Evolutionary conservation across 108 stramenopile genomes (phyloP).

Genomic region (Pseudonitzschia pungens): DNA sequence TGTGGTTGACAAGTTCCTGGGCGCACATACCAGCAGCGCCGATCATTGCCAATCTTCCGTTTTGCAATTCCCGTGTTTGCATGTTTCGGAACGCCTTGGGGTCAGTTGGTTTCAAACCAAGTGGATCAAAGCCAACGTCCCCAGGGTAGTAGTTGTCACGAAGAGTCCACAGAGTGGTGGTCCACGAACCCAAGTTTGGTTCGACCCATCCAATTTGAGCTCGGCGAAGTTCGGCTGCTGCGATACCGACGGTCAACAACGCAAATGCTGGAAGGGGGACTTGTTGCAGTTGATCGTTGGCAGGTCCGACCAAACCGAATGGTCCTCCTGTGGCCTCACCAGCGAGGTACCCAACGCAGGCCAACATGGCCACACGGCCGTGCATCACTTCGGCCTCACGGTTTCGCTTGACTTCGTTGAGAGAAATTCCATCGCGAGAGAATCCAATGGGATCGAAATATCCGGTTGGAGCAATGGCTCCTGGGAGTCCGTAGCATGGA

Average conservation of each 20-base stretch:
- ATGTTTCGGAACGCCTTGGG: conserved; percentile 55
- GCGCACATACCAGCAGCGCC: conserved; percentile 67
- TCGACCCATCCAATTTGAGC: conserved; percentile 75
- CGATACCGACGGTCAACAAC: conserved; percentile 49
- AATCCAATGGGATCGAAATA: conserved; percentile 80
- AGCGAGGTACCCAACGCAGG: conserved; percentile 45
- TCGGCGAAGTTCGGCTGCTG: conserved; percentile 57
- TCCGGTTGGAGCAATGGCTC: conserved; percentile 54
- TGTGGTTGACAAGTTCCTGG: conserved; percentile 84
- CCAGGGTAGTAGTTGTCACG: conserved; percentile 81
- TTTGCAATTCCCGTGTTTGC: conserved; percentile 85
- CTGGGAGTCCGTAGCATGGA: conserved; percentile 63
- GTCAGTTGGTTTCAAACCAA: conserved; percentile 73
- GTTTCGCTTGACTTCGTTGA: conserved; percentile 42
- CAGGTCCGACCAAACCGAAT: conserved; percentile 63
- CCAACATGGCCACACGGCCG: conserved; percentile 68
- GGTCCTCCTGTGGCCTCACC: conserved; percentile 44
- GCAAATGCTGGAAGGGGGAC: conserved; percentile 45
- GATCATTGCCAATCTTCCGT: conserved; percentile 88
- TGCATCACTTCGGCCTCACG: conserved; percentile 69
- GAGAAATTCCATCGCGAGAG: conserved; percentile 36
- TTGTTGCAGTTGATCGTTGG: conserved; percentile 77
- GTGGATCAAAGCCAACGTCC: conserved; percentile 86
- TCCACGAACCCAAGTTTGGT: conserved; percentile 40
- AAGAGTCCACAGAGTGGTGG: conserved; percentile 44